Percentiles rank a stretch among this genome's conserved stretches.
These are phyloP conservation scores for Marasmius tenuissimus DNA, from an alignment of 1,284 basidiomycete genomes.

Conservation along the genomic window DNA sequence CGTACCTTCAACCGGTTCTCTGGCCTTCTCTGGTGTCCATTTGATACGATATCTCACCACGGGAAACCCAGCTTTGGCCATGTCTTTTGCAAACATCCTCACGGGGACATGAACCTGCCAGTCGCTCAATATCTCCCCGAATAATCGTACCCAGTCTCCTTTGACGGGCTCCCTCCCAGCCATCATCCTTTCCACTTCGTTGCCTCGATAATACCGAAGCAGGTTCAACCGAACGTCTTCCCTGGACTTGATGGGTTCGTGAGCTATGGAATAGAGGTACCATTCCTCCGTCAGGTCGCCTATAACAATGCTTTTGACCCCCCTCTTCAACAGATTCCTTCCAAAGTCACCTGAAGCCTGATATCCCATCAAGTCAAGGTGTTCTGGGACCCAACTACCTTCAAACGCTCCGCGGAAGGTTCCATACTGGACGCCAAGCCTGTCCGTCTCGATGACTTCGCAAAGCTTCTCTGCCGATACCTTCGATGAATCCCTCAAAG, in stretches of 20 bases:
- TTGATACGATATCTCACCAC: constrained; percentile 67
- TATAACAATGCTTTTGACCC: constrained; percentile 59
- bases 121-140: constrained; percentile 63
- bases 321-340: constrained; percentile 50
- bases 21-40: constrained; percentile 63
- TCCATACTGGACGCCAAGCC: constrained; percentile 47
- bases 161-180: constrained; percentile 41
- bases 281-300: constrained; percentile 77
- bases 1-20: constrained; percentile 48
- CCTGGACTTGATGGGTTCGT: constrained; percentile 45
- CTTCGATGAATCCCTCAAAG: constrained; percentile 47
- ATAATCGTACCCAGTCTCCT: constrained; percentile 44
- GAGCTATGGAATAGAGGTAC: constrained; percentile 72
- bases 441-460: constrained; percentile 55
- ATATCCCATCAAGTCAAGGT: constrained; percentile 62
- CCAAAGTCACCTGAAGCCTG: constrained; percentile 66
- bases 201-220: constrained; percentile 57
- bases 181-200: constrained; percentile 47
- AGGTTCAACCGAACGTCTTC: constrained; percentile 58
- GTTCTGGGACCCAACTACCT: constrained; percentile 50
- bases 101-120: constrained; percentile 73
- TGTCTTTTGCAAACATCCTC: constrained; percentile 60
- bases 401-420: constrained; percentile 72
- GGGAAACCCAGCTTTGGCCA: constrained; percentile 55
- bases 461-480: constrained; percentile 52